Base-by-base conservation (phyloP, 2,329 filamentous ascomycete species). In the Ceratocystis huliohia region DNA sequence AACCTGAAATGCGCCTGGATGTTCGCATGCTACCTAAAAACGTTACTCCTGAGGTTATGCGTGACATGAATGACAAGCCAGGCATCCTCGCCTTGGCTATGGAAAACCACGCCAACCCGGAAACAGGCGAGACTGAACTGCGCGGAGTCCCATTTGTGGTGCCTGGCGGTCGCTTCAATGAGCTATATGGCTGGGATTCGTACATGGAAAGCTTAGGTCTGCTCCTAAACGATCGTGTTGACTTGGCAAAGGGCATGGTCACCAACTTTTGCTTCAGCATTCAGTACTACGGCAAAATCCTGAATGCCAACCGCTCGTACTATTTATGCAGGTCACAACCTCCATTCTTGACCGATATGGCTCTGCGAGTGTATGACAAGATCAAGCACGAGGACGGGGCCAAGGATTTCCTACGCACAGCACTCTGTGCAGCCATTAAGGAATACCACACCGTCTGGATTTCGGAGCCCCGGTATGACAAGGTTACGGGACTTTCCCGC, bases 241-340 rank as follows among this genome's bases (percentile, higher is more conserved):
- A 96, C 72, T 79, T 97, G 66, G 91, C 91, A 70, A 96, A 96
- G 78, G 84, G 88, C 63, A 97, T 99, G 91, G 92, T 97, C 64
- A 81, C 84, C 72, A 96, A 99, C 78, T 97, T 97, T 75, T 95
- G 91, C 75, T 99, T 99, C 79, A 96, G 91, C 77, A 97, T 99
- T 76, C 87, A 92, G 74, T 93, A 99, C 76, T 99, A 99, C 74
- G 93, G 92, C 72, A 99, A 97, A 79, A 96, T 99, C 68, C 84
- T 97, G 70, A 99, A 99, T 76, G 94, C 94, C 64, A 99, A 94
- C 67, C 85, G 94, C 45, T 92, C 92, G 1, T 99, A 99, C 80
- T 99, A 99, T 74, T 85, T 99, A 17, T 88, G 85, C 70, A 88
- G 94, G 67, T 96, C 94, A 1, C 94, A 99, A 76, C 94, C 94